Evolutionary conservation across 1,284 basidiomycete genomes (phyloP), one percentile per base, ranked within the genome.

Genomic region (Cryptococcus sp.): DNA sequence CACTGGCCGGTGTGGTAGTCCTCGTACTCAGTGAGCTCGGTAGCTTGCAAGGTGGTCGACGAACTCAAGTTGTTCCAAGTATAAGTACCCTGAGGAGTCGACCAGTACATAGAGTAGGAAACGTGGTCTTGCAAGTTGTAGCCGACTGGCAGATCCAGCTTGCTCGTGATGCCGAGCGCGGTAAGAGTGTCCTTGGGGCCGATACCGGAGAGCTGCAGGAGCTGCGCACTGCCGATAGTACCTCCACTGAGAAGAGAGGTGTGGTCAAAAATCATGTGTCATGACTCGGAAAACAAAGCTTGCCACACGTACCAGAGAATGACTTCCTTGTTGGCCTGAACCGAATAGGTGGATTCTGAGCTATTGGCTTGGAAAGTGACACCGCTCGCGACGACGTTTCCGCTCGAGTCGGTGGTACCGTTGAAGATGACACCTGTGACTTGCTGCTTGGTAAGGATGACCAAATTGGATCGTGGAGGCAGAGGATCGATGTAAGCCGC

Each of bases 71-170:
- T 64, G 47, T 58, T 63, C 78, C 78, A 79, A n/a, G 73, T 78
- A 50, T 60, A 61, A 3, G 66, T 67, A 8, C 65, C 66, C 25
- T 60, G 49, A 16, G 72, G 70, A n/a, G 67, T 71, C 41, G 63
- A 65, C 68, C 70, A 76, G 67, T 75, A 75, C 69, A 76, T 70
- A n/a, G 69, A 64, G 60, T 59, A 63, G 13, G 73, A 67, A n/a
- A 87, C 67, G 75, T 89, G 88, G 71, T 91, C 88, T 72, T 88
- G 86, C 47, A 90, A 71, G 77, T 89, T 86, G 75, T 87, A 85
- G 1, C 89, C 89, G 54, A 92, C 89, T 55, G 88, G 87, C 2
- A 89, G 79, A 60, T 85, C 84, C 43, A 81, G 60, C 13, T 73
- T 66, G 57, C 66, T 60, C 11, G 54, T 50, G 58, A 91, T 83